Conservation (phyloP, 805 yeast genomes). For the Lipomyces japonicus region DNA sequence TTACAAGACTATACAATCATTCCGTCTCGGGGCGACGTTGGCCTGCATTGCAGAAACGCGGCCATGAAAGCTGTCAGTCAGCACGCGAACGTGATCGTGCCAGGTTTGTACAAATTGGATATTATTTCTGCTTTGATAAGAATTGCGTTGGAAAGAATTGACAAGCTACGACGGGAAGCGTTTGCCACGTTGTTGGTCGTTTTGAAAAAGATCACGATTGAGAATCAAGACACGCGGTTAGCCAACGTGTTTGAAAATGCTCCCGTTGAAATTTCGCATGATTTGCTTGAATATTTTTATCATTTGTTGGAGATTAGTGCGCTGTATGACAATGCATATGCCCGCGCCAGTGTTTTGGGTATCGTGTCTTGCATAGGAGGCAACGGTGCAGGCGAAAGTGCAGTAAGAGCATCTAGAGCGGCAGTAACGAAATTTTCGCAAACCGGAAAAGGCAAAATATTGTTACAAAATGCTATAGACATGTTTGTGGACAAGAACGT, state of each 20-base stretch:
- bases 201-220: background rate
- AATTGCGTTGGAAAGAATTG: constrained; percentile 62
- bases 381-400: constrained; percentile 20
- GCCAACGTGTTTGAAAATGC: background rate
- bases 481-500: constrained; percentile 1
- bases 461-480: background rate
- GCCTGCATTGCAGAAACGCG: constrained; percentile 60
- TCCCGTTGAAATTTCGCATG: background rate
- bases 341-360: constrained; percentile 9
- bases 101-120: background rate
- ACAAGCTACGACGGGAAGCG: constrained; percentile 48
- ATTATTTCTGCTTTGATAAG: constrained; percentile 43
- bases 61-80: constrained; percentile 13
- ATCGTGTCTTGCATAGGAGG: constrained; percentile 15
- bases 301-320: background rate
- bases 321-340: background rate
- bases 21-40: constrained; percentile 81
- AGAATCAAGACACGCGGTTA: background rate
- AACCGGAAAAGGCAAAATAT: background rate
- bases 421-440: constrained; percentile 5
- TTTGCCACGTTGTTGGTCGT: constrained; percentile 37
- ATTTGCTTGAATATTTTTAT: background rate
- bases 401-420: constrained; percentile 22
- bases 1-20: constrained; percentile 76
- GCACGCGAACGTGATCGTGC: background rate